phyloP scores from a whole-genome alignment of 768 basidiomycete species.

The Phanerochaete sordida region DNA sequence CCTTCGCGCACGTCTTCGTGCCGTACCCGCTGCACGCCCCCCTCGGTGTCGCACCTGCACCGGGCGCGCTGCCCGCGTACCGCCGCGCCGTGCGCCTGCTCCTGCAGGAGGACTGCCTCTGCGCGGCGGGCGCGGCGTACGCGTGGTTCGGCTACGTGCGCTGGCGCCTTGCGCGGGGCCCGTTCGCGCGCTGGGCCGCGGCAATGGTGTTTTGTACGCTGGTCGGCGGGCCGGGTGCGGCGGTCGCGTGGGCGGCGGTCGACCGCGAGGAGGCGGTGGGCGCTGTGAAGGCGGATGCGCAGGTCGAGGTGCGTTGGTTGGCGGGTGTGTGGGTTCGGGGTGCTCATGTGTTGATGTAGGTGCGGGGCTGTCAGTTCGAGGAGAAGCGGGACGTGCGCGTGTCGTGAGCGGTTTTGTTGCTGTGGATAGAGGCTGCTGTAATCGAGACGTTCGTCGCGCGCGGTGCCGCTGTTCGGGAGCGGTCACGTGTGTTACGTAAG shows the following conservation, averaged over 20 bases:
- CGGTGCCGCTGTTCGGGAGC: no score
- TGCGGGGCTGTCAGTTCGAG: no score
- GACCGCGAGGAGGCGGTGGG: not conserved
- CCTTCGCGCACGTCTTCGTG: conserved; percentile 7
- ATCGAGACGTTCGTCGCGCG: no score
- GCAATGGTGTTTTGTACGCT: not conserved
- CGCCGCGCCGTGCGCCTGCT: conserved; percentile 4
- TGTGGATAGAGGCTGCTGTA: no score
- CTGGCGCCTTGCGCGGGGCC: not conserved
- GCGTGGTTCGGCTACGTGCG: conserved; percentile 4
- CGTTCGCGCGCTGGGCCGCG: not conserved
- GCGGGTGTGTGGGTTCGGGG: no score
- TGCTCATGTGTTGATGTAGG: no score
- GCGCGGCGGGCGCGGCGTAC: conserved; percentile 1
- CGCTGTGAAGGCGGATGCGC: not conserved
- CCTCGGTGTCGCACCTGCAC: not conserved
- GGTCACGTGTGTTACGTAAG: no score
- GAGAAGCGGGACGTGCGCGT: no score
- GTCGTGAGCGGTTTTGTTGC: no score
- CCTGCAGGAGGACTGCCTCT: conserved; percentile 14
- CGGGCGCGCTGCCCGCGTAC: not conserved
- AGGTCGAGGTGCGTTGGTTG: not conserved
- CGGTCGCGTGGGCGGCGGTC: conserved; percentile 9
- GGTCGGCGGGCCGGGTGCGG: conserved; percentile 7
- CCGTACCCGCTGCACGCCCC: conserved; percentile 1